Evolutionary conservation across 805 yeast genomes (phyloP), one percentile per base, ranked within the genome.

Genomic region (Ogataea chonburiensis): DNA sequence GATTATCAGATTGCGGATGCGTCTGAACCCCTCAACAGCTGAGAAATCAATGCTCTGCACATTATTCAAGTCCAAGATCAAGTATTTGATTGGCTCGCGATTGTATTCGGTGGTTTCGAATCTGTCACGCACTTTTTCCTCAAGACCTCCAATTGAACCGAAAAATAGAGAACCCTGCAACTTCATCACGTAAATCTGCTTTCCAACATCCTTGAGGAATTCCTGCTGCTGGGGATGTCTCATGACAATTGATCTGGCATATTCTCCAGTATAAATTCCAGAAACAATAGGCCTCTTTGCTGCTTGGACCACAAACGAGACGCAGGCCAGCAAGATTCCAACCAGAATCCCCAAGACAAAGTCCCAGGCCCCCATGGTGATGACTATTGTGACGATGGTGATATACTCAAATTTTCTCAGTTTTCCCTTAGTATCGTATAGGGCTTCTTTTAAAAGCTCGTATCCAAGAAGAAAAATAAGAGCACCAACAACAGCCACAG

Each of bases 401-500:
- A 75, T 49, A 57, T 93, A 93, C 60, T 93, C 98, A 49, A 86
- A 82, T 16, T 60, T 68, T 23, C 79, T 71, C 31, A 91, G 71
- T 45, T 81, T 75, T 4, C 91, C 93, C 62, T 74, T 71, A 0
- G 98, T 87, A 58, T 93, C 98, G 49, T 74, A 76, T 6, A 93
- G 53, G 0, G 97, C 86, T 60, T 93, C 98, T 37, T 82, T 79
- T 47, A 93, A 59, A 35, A 93, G 67, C 58, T 93, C 98, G 56
- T 91, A 85, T 2, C 98, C 98, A 31, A 93, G 68, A 40, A 93
- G 64, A 60, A 84, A 93, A 46, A 93, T 93, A 40, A 93, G 73
- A 0, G 96, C 77, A 0, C 97, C 98, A 17, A 93, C 98, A 24
- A 93, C 97, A 64, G 95, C 85, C 11, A 93, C 86, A 0, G 98